A percentile compares a stretch with the other conserved stretches of the same genome.
Evolutionary conservation across 2,329 filamentous ascomycete species (phyloP).

Genomic region (Amphichorda felina): DNA sequence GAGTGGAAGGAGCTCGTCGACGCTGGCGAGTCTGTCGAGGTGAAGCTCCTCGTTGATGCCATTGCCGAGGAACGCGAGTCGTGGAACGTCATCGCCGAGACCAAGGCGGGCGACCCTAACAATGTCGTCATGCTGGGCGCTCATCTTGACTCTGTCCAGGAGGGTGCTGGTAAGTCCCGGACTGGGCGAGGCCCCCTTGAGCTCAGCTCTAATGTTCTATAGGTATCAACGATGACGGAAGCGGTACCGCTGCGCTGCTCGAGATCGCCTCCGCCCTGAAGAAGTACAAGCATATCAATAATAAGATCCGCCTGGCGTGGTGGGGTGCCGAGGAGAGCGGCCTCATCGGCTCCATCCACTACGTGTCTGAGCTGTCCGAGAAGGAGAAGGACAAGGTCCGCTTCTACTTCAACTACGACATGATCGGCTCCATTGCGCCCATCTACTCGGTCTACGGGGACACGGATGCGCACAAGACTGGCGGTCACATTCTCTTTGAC

Average conservation of each 20-base stretch:
- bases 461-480: constrained; percentile 23
- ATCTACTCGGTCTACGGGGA: constrained; percentile 26
- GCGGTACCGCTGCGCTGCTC: constrained; percentile 22
- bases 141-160: constrained; percentile 26
- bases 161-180: constrained; percentile 17
- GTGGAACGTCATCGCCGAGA: constrained; percentile 30
- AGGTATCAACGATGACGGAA: constrained; percentile 26
- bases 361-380: constrained; percentile 20
- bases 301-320: constrained; percentile 31
- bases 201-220: not conserved
- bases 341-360: constrained; percentile 30
- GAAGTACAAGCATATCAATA: constrained; percentile 24
- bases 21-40: constrained; percentile 19
- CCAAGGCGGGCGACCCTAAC: constrained; percentile 27
- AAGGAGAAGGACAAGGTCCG: constrained; percentile 40
- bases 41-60: constrained; percentile 23
- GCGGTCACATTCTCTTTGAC: constrained; percentile 19
- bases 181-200: not conserved
- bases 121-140: constrained; percentile 30
- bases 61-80: constrained; percentile 20
- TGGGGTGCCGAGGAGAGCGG: constrained; percentile 31
- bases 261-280: constrained; percentile 24
- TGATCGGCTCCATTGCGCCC: constrained; percentile 43
- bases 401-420: constrained; percentile 61
- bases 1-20: constrained; percentile 21